Conservation (phyloP, 2,329 filamentous ascomycete genomes). For the Xylariaceae sp. region DNA sequence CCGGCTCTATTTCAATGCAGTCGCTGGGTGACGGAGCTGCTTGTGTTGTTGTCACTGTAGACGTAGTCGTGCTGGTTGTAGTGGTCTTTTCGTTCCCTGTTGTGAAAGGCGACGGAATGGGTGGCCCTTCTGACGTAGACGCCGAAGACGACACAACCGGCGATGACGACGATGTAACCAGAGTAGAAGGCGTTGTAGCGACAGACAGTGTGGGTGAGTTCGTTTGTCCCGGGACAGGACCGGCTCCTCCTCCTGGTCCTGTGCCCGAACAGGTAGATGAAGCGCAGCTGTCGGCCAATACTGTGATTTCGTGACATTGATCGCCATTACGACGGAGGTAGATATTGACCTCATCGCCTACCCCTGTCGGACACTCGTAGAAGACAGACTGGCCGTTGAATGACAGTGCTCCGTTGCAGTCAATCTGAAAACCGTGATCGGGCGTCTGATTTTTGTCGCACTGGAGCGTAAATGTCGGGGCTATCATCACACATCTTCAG, state of each 20-base stretch:
- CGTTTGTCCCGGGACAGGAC: constrained; percentile 1
- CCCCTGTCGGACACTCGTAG: constrained; percentile 55
- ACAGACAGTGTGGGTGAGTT: constrained; percentile 5
- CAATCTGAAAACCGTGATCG: constrained; percentile 51
- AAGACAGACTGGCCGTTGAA: constrained; percentile 50
- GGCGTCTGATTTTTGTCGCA: constrained; percentile 52
- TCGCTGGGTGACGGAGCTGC: constrained; percentile 8
- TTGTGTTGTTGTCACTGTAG: constrained; percentile 13
- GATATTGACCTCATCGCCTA: constrained; percentile 50
- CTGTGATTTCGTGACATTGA: constrained; percentile 46
- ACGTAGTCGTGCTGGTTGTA: constrained; percentile 16
- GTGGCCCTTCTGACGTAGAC: constrained; percentile 2
- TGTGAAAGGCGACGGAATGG: constrained; percentile 13
- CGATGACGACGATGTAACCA: background rate
- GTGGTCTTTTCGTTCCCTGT: constrained; percentile 4
- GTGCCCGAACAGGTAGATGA: constrained; percentile 18
- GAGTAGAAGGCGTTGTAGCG: constrained; percentile 1
- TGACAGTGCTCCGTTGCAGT: constrained; percentile 46
- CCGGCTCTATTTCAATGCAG: constrained; percentile 14
- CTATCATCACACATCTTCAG: constrained; percentile 30
- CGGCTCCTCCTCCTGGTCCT: constrained; percentile 12
- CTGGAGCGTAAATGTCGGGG: constrained; percentile 54
- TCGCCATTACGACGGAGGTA: constrained; percentile 40
- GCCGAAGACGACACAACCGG: background rate
- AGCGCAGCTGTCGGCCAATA: constrained; percentile 39